Conservation (phyloP, 1,139 yeast species). For the Chernovozyma sophiae-reginae region DNA sequence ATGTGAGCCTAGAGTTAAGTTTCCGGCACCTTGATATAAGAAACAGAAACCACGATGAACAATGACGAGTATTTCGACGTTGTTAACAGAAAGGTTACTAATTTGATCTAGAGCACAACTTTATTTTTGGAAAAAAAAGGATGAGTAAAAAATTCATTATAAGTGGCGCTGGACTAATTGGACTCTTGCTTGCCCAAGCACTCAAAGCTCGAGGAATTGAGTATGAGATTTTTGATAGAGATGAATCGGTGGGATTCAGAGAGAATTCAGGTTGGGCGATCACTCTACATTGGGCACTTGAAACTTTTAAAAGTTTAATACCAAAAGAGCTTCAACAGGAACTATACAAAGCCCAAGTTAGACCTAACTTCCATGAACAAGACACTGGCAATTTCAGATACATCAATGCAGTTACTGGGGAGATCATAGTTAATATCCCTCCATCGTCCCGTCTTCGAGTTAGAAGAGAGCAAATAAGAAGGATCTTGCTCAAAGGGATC, state of each 20-base stretch:
- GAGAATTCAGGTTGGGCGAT: constrained; percentile 27
- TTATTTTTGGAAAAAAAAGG: neutral
- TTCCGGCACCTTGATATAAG: neutral
- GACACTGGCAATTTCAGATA: constrained; percentile 25
- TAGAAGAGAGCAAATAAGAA: constrained; percentile 22
- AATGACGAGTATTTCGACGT: too few relatives aligned
- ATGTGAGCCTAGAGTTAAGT: neutral
- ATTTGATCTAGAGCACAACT: too few relatives aligned
- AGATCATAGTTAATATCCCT: constrained; percentile 20
- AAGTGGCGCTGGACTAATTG: constrained; percentile 23
- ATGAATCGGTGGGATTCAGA: constrained; percentile 15
- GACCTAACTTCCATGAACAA: constrained; percentile 18
- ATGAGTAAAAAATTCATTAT: constrained; percentile 9
- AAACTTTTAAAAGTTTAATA: constrained; percentile 16
- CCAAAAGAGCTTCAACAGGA: constrained; percentile 15
- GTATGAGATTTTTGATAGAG: constrained; percentile 21
- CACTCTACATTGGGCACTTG: constrained; percentile 25
- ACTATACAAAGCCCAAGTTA: constrained; percentile 20
- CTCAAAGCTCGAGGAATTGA: constrained; percentile 17
- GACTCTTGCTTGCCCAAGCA: constrained; percentile 21
- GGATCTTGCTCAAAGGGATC: constrained; percentile 16
- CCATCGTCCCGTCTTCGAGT: constrained; percentile 23
- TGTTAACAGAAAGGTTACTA: neutral
- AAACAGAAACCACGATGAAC: too few relatives aligned
- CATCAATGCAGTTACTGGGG: constrained; percentile 22